These are phyloP conservation scores for Erodium chrysanthum DNA, from an alignment of 441 rosid species.

Conservation along the genomic window DNA sequence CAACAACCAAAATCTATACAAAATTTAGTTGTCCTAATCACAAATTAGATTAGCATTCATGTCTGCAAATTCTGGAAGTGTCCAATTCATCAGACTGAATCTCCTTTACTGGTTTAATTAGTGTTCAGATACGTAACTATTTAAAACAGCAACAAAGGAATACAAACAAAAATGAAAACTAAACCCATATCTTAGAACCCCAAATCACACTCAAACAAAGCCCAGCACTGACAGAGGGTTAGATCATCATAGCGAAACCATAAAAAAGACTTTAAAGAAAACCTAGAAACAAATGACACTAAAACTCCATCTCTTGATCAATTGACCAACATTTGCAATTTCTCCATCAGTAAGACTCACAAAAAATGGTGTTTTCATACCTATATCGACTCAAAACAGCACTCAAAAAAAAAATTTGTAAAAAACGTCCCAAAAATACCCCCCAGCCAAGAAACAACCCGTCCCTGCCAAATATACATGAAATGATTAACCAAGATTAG, in stretches of 20 bases:
- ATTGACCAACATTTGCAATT: neutral
- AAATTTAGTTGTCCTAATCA: too few relatives aligned
- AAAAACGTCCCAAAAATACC: neutral
- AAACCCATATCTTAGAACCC: neutral
- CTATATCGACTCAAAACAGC: too few relatives aligned
- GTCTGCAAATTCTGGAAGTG: too few relatives aligned
- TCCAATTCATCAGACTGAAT: too few relatives aligned
- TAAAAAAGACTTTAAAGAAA: too few relatives aligned
- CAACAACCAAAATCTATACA: neutral
- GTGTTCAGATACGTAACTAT: too few relatives aligned
- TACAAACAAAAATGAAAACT: neutral
- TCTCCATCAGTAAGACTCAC: too few relatives aligned
- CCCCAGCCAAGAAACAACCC: slow-evolving; percentile 66
- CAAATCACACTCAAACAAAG: neutral
- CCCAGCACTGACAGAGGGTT: neutral
- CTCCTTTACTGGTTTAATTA: too few relatives aligned
- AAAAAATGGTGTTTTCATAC: too few relatives aligned
- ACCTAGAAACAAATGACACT: neutral
- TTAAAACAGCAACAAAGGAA: neutral
- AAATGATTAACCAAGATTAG: slow-evolving; percentile 27
- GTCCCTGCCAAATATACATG: slow-evolving; percentile 89
- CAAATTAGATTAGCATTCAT: too few relatives aligned
- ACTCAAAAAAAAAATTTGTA: too few relatives aligned
- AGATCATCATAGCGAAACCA: neutral
- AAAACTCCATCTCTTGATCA: neutral